These are phyloP conservation scores for Hyphodiscus sp. DNA, from an alignment of 2,329 filamentous ascomycete species.

Conservation along the genomic window DNA sequence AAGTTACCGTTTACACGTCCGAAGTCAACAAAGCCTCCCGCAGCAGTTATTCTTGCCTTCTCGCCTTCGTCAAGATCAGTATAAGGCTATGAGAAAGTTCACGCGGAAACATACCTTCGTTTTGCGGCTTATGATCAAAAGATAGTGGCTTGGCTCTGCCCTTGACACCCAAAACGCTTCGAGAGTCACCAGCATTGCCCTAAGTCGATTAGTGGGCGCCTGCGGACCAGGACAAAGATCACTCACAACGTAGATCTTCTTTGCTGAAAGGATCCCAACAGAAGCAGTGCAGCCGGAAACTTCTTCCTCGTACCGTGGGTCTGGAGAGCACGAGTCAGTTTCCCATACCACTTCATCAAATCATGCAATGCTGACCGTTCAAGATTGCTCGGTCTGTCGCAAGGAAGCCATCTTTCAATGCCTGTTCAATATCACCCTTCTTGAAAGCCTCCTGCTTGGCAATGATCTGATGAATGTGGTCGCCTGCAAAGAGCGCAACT, in stretches of 20 bases:
- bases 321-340: constrained; percentile 42
- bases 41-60: constrained; percentile 91
- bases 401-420: constrained; percentile 93
- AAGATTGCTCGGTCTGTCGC: constrained; percentile 94
- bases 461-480: constrained; percentile 90
- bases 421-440: constrained; percentile 85
- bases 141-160: constrained; percentile 94
- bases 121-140: constrained; percentile 99
- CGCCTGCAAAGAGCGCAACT: constrained; percentile 86
- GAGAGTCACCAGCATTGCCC: constrained; percentile 96
- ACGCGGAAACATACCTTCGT: constrained; percentile 61
- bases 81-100: constrained; percentile 14
- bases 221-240: constrained; percentile 17
- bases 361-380: constrained; percentile 59
- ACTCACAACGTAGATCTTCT: constrained; percentile 94
- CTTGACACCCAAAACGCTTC: constrained; percentile 92
- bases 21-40: constrained; percentile 96
- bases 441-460: constrained; percentile 93
- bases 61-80: constrained; percentile 55
- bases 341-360: constrained; percentile 4
- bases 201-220: constrained; percentile 35
- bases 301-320: constrained; percentile 95
- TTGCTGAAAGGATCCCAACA: constrained; percentile 78
- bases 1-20: constrained; percentile 98
- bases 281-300: constrained; percentile 97